Evolutionary conservation across 805 yeast species (phyloP).

Genomic region (Tetrapisispora taiwanensis): DNA sequence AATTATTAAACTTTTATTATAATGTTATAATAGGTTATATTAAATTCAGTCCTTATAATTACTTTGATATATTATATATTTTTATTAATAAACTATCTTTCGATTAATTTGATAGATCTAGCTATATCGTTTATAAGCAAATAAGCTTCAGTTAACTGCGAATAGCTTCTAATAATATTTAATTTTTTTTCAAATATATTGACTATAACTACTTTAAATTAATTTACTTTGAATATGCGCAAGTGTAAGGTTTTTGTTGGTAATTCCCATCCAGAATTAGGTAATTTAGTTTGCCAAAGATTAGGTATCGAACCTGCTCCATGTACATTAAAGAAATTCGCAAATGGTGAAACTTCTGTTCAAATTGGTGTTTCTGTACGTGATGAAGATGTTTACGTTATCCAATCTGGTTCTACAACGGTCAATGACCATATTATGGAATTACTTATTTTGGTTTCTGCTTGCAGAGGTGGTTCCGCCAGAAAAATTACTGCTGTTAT

Average conservation of each 20-base stretch:
- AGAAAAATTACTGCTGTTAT: conserved; percentile 90
- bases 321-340: conserved; percentile 79
- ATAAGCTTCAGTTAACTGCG: neutral
- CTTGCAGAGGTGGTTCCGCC: conserved; percentile 98
- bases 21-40: too few relatives aligned
- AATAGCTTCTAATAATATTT: neutral
- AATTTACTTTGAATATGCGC: conserved; percentile 48
- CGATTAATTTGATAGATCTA: conserved; percentile 1
- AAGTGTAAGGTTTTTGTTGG: conserved; percentile 97
- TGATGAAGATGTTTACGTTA: conserved; percentile 92
- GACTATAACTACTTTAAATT: too few relatives aligned
- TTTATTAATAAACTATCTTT: neutral
- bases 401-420: conserved; percentile 83
- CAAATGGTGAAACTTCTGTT: conserved; percentile 96
- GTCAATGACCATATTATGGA: conserved; percentile 95
- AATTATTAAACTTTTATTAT: neutral
- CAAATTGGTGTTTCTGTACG: conserved; percentile 91
- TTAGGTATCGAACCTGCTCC: conserved; percentile 93
- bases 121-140: neutral
- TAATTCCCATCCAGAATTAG: conserved; percentile 91
- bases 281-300: conserved; percentile 78
- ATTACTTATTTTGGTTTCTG: conserved; percentile 80
- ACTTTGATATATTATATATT: too few relatives aligned
- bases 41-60: too few relatives aligned
- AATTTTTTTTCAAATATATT: too few relatives aligned